phyloP scores from a whole-genome alignment of 2,329 filamentous ascomycete species.

The Colletotrichum scovillei region DNA sequence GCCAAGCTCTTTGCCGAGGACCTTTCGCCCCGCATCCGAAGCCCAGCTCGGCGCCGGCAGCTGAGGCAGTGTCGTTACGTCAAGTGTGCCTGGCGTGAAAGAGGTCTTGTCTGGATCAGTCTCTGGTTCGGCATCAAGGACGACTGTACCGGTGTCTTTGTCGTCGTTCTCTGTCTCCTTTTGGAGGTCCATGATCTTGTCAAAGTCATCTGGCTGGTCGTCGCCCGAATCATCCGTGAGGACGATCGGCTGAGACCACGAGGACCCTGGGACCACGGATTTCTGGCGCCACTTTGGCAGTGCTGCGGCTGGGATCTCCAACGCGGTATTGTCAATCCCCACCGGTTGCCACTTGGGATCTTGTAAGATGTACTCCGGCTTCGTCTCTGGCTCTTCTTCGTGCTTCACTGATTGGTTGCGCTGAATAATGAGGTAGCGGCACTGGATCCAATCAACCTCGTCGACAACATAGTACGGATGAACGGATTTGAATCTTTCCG shows the following conservation, averaged over 20 bases:
- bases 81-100: conserved; percentile 76
- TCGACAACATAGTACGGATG: conserved; percentile 77
- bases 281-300: conserved; percentile 36
- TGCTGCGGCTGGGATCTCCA: conserved; percentile 44
- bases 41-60: conserved; percentile 76
- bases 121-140: background rate
- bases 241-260: background rate
- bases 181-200: conserved; percentile 39
- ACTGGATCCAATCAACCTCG: conserved; percentile 88
- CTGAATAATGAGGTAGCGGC: conserved; percentile 79
- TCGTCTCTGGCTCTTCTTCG: background rate
- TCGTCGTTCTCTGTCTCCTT: background rate
- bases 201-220: conserved; percentile 34
- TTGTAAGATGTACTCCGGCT: conserved; percentile 42
- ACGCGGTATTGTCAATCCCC: background rate
- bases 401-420: background rate
- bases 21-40: conserved; percentile 67
- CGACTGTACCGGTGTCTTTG: background rate
- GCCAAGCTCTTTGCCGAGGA: conserved; percentile 73
- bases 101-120: conserved; percentile 42
- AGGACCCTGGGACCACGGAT: conserved; percentile 1
- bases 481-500: conserved; percentile 66
- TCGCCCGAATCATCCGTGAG: background rate
- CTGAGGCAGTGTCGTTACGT: conserved; percentile 70
- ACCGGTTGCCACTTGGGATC: conserved; percentile 37